phyloP scores from a whole-genome alignment of 2,329 filamentous ascomycete genomes.

The Emmonsiellopsis sp. region DNA sequence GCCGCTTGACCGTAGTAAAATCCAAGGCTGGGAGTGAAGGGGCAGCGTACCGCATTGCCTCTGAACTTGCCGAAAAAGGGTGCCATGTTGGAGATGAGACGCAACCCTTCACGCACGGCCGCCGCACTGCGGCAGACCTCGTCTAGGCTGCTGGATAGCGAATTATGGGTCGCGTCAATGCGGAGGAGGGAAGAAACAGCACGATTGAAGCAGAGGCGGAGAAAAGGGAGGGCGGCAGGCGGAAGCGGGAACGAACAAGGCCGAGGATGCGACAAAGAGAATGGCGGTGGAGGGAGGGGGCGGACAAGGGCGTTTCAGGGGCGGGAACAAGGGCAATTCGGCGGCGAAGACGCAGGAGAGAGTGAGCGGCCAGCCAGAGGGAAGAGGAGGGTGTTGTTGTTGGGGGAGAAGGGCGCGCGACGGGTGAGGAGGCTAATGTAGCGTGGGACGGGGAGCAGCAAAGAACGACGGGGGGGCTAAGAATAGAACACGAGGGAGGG shows the following conservation, averaged over 20 bases:
- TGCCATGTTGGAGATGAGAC: conserved; percentile 25
- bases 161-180: background rate
- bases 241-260: background rate
- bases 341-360: conserved; percentile 12
- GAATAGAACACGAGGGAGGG: conserved; percentile 8
- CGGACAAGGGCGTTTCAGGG: background rate
- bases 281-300: background rate
- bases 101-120: conserved; percentile 4
- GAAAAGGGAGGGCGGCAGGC: background rate
- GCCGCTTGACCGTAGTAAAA: background rate
- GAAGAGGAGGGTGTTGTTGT: background rate
- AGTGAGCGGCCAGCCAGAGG: background rate
- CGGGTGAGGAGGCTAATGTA: background rate
- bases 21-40: conserved; percentile 4
- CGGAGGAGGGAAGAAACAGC: background rate
- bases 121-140: conserved; percentile 13
- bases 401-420: background rate
- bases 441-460: conserved; percentile 7
- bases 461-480: background rate
- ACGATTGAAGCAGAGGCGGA: background rate
- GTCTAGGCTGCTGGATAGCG: conserved; percentile 2
- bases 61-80: conserved; percentile 33
- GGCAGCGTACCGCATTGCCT: conserved; percentile 27
- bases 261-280: background rate
- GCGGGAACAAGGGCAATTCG: conserved; percentile 3